Conservation (phyloP, 2,329 filamentous ascomycete genomes). For the Gnomoniopsis smithogilvyi region DNA sequence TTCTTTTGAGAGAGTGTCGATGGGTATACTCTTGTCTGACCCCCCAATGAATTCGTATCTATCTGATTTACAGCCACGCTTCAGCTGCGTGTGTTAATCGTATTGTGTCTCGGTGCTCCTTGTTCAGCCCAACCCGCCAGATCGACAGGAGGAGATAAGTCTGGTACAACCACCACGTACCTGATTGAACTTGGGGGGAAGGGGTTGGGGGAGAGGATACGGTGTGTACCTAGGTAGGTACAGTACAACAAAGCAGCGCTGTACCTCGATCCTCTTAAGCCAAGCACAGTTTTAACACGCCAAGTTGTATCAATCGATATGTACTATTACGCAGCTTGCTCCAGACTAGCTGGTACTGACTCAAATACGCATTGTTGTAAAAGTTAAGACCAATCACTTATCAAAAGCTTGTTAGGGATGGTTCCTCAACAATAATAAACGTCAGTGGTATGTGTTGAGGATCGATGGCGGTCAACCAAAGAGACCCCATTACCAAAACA, state of each 20-base stretch:
- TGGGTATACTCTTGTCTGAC: not conserved
- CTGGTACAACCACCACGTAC: not conserved
- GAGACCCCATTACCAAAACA: too few species aligned
- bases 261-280: too few species aligned
- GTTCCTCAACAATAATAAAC: not conserved
- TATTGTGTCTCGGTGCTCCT: not conserved
- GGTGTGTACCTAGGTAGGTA: not conserved
- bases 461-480: conserved; percentile 10
- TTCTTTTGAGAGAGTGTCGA: too few species aligned
- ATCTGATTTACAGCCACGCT: not conserved
- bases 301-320: too few species aligned
- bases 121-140: not conserved
- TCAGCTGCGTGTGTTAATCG: not conserved
- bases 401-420: too few species aligned
- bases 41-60: not conserved
- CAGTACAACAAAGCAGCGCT: too few species aligned
- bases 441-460: conserved; percentile 2
- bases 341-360: too few species aligned
- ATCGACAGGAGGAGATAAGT: conserved; percentile 5
- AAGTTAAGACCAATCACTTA: too few species aligned
- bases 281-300: too few species aligned
- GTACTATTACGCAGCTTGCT: too few species aligned
- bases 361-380: too few species aligned
- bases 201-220: not conserved
- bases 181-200: not conserved